Percentiles rank a stretch among this genome's conserved stretches.
Evolutionary conservation across 1,284 basidiomycete genomes (phyloP).

Genomic region (Moesziomyces sp.): DNA sequence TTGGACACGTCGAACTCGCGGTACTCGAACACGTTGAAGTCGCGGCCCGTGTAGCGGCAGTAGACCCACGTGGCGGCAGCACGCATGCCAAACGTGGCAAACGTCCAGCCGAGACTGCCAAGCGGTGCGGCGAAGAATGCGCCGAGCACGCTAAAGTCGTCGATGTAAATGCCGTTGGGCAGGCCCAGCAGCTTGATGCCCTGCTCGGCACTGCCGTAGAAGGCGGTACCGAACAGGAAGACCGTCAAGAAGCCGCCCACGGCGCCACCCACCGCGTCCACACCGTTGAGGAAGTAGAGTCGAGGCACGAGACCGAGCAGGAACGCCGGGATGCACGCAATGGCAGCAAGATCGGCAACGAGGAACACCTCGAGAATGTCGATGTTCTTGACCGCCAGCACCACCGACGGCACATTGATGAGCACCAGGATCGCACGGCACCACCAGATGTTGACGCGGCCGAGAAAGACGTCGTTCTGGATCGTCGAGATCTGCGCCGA

Average conservation of each 20-base stretch:
- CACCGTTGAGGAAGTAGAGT: conserved; percentile 64
- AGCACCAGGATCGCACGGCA: conserved; percentile 60
- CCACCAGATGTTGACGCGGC: conserved; percentile 67
- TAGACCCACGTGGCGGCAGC: conserved; percentile 37
- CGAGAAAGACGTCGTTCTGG: conserved; percentile 66
- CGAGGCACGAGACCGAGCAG: conserved; percentile 61
- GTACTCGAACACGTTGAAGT: conserved; percentile 52
- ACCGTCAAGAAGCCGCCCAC: conserved; percentile 67
- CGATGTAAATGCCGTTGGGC: conserved; percentile 63
- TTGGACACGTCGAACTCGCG: conserved; percentile 44
- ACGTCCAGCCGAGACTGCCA: conserved; percentile 61
- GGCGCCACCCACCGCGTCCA: conserved; percentile 66
- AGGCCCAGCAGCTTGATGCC: conserved; percentile 61
- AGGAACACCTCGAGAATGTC: conserved; percentile 68
- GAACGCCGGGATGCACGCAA: conserved; percentile 63
- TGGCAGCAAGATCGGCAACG: conserved; percentile 64
- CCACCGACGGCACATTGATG: conserved; percentile 64
- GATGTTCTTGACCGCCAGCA: conserved; percentile 63
- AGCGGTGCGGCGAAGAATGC: conserved; percentile 66
- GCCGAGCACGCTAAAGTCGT: conserved; percentile 65
- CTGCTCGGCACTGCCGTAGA: conserved; percentile 55
- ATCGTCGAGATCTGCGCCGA: conserved; percentile 67
- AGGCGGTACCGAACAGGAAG: conserved; percentile 65
- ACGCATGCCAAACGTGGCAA: conserved; percentile 52
- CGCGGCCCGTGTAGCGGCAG: conserved; percentile 35